Evolutionary conservation across 768 basidiomycete genomes (phyloP).

Genomic region (Leucogyrophana mollusca): DNA sequence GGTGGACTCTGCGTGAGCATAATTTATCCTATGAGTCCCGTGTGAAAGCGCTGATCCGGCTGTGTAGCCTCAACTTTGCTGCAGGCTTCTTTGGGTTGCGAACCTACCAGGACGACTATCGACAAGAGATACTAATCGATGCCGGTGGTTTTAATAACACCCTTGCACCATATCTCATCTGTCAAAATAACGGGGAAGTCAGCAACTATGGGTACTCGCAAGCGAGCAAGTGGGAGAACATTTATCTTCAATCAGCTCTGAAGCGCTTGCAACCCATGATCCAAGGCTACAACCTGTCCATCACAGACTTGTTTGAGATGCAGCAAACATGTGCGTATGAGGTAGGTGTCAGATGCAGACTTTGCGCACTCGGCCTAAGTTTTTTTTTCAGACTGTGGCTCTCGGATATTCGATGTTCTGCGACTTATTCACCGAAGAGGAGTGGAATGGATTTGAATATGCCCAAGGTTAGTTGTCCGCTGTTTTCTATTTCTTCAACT

Average conservation of each 20-base stretch:
- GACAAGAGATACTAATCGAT: conserved; percentile 48
- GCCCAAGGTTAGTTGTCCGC: conserved; percentile 21
- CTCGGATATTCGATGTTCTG: conserved; percentile 51
- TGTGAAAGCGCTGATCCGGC: conserved; percentile 8
- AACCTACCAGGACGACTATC: conserved; percentile 39
- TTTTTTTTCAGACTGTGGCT: conserved; percentile 38
- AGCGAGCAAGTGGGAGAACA: conserved; percentile 21
- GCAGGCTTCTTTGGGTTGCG: conserved; percentile 49
- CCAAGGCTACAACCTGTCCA: conserved; percentile 30
- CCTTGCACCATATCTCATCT: conserved; percentile 38
- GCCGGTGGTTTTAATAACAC: conserved; percentile 45
- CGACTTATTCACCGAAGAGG: conserved; percentile 47
- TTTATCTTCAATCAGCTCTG: conserved; percentile 38
- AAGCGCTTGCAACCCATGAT: conserved; percentile 32
- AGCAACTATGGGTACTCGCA: conserved; percentile 15
- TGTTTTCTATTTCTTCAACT: background rate
- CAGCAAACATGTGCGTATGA: conserved; percentile 41
- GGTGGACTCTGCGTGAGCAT: conserved; percentile 31
- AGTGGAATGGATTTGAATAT: conserved; percentile 53
- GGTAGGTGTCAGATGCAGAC: conserved; percentile 10
- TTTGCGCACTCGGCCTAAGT: background rate
- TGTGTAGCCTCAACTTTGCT: conserved; percentile 42
- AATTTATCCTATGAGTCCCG: background rate
- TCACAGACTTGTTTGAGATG: conserved; percentile 31
- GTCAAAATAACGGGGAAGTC: conserved; percentile 22